Evolutionary conservation across 1,284 basidiomycete genomes (phyloP), one percentile per base, ranked within the genome.

Genomic region (Psilocybe mexicana): DNA sequence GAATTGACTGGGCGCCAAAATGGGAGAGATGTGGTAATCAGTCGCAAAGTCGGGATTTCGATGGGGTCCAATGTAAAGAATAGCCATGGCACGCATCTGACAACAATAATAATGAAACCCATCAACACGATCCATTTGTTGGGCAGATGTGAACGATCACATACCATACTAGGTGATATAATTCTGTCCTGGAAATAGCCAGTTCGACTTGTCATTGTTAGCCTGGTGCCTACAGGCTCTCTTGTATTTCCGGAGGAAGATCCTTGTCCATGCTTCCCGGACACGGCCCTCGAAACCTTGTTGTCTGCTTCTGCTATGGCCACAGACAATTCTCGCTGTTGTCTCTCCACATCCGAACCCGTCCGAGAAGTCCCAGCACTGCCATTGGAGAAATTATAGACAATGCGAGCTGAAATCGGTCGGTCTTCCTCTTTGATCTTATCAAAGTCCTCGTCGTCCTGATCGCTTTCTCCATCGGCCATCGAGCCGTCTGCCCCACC

Each of bases 1-100:
- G 11, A 98, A 78, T 55, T 86, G 79, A 36, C 82, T 78, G 0
- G 96, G 96, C 2, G 95, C 87, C 49, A 98, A 84, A 65, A 98
- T 91, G 0, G 96, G 96, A 10, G 94, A 97, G 61, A 98, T 87
- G 74, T 92, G 89, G 74, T 98, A 98, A 79, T 99, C 95, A 43
- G 91, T 91, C 58, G 88, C 86, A 71, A 98, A 94, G 72, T 98
- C 94, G 12, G 96, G 96, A 69, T 94, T 91, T 54, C 87, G 87
- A 65, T 92, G 85, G 0, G 96, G 95, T 0, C 96, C 96, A 61
- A 98, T 90, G 75, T 98, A 98, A 57, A 98, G 79, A 66, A 98
- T 96, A 1, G 96, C 95, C 96, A 98, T 98, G 0, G 96, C 94
- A 43, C 96, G 91, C 92, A 98, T 96, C 94, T 96, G 64, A 36